Conservation (phyloP, 2,329 filamentous ascomycete species). For the Fusarium domesticum region DNA sequence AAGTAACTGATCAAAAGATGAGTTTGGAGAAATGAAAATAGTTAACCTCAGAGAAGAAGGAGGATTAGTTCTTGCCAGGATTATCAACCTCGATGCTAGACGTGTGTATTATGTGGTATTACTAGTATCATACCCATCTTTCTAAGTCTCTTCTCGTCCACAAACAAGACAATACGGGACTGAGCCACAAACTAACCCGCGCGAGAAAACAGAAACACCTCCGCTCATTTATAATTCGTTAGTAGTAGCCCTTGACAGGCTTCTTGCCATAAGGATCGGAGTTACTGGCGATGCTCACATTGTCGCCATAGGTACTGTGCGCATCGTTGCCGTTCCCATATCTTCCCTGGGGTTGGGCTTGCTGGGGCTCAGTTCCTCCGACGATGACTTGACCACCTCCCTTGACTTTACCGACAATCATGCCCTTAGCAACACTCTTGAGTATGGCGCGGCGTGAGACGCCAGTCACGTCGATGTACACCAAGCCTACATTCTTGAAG, state of each 20-base stretch:
- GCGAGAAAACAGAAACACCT: slow-evolving; percentile 6
- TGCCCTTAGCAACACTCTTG: slow-evolving; percentile 94
- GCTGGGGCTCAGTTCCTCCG: slow-evolving; percentile 65
- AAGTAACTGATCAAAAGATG: too few species aligned
- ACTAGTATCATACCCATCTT: too few species aligned
- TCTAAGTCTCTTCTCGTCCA: too few species aligned
- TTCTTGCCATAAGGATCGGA: slow-evolving; percentile 35
- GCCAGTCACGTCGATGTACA: slow-evolving; percentile 95
- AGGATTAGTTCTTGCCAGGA: too few species aligned
- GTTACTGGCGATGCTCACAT: slow-evolving; percentile 26
- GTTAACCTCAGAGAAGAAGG: too few species aligned
- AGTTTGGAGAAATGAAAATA: too few species aligned
- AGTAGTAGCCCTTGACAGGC: slow-evolving; percentile 23
- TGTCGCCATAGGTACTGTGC: slow-evolving; percentile 29
- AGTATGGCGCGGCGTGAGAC: slow-evolving; percentile 86
- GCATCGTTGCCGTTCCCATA: slow-evolving; percentile 23
- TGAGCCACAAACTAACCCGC: slow-evolving; percentile 7
- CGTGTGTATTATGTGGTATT: too few species aligned
- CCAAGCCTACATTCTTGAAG: slow-evolving; percentile 92
- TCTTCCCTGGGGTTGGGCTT: too few species aligned
- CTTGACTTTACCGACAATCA: slow-evolving; percentile 80
- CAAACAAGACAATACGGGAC: too few species aligned
- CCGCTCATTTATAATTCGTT: slow-evolving; percentile 7
- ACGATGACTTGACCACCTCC: slow-evolving; percentile 72
- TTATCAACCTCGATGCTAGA: too few species aligned